Conservation (phyloP, 495 filamentous ascomycete species). For the Hapsidospora chrysogenum region DNA sequence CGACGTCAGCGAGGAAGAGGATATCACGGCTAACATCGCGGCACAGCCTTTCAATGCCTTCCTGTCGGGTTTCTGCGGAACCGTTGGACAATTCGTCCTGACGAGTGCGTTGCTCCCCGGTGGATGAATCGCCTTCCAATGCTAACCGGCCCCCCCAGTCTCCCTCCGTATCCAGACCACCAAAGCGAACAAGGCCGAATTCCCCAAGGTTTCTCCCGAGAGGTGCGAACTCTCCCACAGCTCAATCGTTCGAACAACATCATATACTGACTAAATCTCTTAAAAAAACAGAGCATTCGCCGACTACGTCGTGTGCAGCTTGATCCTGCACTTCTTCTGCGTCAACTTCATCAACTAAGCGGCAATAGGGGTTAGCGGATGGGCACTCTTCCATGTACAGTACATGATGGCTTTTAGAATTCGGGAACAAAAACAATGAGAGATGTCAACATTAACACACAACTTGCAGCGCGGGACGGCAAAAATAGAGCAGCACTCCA, state of each 20-base stretch:
- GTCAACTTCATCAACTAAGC: slow-evolving; percentile 95
- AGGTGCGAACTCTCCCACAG: slow-evolving; percentile 30
- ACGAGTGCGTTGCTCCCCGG: slow-evolving; percentile 91
- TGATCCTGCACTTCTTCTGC: slow-evolving; percentile 97
- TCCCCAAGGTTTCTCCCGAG: slow-evolving; percentile 50
- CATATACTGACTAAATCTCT: neutral
- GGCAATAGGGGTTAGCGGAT: too few species aligned
- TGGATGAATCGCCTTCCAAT: slow-evolving; percentile 10
- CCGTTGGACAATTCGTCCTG: slow-evolving; percentile 95
- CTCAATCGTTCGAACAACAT: neutral
- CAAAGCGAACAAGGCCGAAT: slow-evolving; percentile 53
- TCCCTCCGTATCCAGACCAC: slow-evolving; percentile 85
- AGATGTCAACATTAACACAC: too few species aligned
- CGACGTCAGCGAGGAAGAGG: neutral
- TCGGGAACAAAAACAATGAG: neutral
- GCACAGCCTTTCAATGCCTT: slow-evolving; percentile 94
- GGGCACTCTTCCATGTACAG: neutral
- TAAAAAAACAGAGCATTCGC: slow-evolving; percentile 65
- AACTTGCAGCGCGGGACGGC: too few species aligned
- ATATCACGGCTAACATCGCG: slow-evolving; percentile 5
- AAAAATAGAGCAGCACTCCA: too few species aligned
- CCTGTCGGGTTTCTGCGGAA: slow-evolving; percentile 82
- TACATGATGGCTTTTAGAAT: neutral
- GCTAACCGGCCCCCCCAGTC: slow-evolving; percentile 18
- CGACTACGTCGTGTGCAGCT: slow-evolving; percentile 85